Base-by-base conservation (phyloP, 768 basidiomycete species). In the Harrya chromipes region DNA sequence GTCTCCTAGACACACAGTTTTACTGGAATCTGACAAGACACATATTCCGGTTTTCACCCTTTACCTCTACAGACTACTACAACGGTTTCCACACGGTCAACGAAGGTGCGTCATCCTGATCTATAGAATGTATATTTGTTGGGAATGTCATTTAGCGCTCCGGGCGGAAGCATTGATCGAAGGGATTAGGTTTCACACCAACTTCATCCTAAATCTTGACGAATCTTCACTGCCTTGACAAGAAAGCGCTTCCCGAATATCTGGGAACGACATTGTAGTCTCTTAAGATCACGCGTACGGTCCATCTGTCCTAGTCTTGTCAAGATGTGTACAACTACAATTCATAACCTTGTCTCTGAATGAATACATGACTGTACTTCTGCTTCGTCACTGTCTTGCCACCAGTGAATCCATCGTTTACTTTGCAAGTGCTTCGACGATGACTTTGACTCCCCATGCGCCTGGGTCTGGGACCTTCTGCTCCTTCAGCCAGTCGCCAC, bases 391-490 rank as follows among this genome's bases (percentile, higher is more conserved):
- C 11, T 29, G n/a, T 29, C 29, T 29, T 33, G 33, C 16, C 16
- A 5, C 6, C 6, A 16, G 14, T 16, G 33, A 33, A 16, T 33
- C 33, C 29, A 29, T 29, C 29, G 29, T 29, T 40, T 35, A 60
- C 33, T 42, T 42, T 17, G 50, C 49, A 37, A 88, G 67, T 35
- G 74, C 80, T 63, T 87, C 80, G 49, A 92, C 58, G 49, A 91
- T 80, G 9, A 78, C 76, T 61, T 85, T 87, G 47, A 95, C 82
- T 39, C 91, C 92, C 89, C 91, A 92, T 26, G 94, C 94, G 33
- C 94, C 94, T 0, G 93, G 92, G 70, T 97, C 93, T 2, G 91
- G 71, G 19, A 90, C 76, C 34, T 71, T 74, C 65, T 85, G 75
- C 47, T 76, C 69, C 63, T 72, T 81, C 47, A 94, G 71, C 56